phyloP scores from a whole-genome alignment of 345 rosid genomes.

The Gossypium thurberi region DNA sequence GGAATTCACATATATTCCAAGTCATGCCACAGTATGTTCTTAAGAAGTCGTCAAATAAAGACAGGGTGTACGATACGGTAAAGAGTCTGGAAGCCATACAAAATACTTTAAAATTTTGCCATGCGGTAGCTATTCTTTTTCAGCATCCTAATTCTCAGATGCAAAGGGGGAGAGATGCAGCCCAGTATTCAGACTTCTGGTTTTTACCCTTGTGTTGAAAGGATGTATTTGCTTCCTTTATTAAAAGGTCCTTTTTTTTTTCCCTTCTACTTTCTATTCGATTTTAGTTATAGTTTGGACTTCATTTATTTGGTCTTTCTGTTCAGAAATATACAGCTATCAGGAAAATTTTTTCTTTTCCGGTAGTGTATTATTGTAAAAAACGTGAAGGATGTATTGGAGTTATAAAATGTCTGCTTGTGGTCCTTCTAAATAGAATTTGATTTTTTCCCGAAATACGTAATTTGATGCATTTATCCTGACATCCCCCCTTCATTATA shows the following conservation, averaged over 20 bases:
- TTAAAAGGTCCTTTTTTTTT: background rate
- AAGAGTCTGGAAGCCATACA: constrained; percentile 16
- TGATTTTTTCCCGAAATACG: background rate
- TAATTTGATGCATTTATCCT: background rate
- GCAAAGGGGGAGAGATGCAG: constrained; percentile 6
- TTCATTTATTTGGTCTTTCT: constrained; percentile 13
- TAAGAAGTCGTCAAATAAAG: constrained; percentile 14
- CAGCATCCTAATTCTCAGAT: background rate
- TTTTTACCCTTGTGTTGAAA: constrained; percentile 2
- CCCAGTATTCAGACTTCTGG: background rate
- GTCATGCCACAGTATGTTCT: constrained; percentile 10
- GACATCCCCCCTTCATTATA: no score
- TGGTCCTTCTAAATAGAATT: background rate
- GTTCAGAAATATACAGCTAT: constrained; percentile 7
- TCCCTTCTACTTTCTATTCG: background rate
- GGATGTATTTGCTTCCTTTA: constrained; percentile 13
- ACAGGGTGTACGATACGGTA: constrained; percentile 17
- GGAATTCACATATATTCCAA: constrained; percentile 2
- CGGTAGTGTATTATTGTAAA: constrained; percentile 11
- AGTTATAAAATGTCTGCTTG: constrained; percentile 2
- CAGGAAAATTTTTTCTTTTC: background rate
- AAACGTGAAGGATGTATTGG: constrained; percentile 3
- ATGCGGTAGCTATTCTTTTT: constrained; percentile 3
- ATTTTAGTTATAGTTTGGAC: background rate
- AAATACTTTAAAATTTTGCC: background rate